A percentile compares a stretch with the other conserved stretches of the same genome.
phyloP scores from a whole-genome alignment of 768 basidiomycete species.

The Auricularia cornea region DNA sequence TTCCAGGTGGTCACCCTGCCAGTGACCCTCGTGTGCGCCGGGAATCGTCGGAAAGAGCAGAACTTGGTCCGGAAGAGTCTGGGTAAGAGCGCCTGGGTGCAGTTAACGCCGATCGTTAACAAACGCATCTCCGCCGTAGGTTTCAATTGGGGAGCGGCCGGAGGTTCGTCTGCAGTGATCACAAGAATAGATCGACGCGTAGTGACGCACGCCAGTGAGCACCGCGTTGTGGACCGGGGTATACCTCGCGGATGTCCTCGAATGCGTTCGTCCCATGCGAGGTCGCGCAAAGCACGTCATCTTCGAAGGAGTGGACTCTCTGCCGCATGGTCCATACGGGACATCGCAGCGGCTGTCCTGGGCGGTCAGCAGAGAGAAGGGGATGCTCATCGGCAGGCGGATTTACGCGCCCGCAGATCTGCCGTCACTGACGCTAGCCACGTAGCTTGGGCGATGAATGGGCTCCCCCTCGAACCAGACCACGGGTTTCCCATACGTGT shows the following conservation, averaged over 20 bases:
- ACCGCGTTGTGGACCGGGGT: slow-evolving; percentile 57
- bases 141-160: slow-evolving; percentile 47
- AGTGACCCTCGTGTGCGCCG: slow-evolving; percentile 55
- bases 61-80: slow-evolving; percentile 49
- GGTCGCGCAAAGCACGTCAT: slow-evolving; percentile 39
- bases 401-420: background rate
- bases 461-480: slow-evolving; percentile 48
- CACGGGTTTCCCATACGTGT: slow-evolving; percentile 62
- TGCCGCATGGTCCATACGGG: slow-evolving; percentile 55
- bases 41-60: slow-evolving; percentile 59
- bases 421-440: background rate
- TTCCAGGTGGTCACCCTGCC: slow-evolving; percentile 51
- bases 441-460: slow-evolving; percentile 53
- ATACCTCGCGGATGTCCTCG: slow-evolving; percentile 45
- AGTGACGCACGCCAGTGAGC: slow-evolving; percentile 23
- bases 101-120: background rate
- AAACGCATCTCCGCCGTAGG: too few species aligned
- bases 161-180: slow-evolving; percentile 18
- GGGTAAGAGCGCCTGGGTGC: slow-evolving; percentile 10
- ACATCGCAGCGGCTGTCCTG: slow-evolving; percentile 40
- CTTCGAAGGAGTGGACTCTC: slow-evolving; percentile 49
- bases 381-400: slow-evolving; percentile 39
- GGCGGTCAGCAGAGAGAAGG: slow-evolving; percentile 36
- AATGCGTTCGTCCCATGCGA: slow-evolving; percentile 31
- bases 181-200: slow-evolving; percentile 14